phyloP scores from a whole-genome alignment of 2,329 filamentous ascomycete genomes.

The Zymoseptoria passerinii region DNA sequence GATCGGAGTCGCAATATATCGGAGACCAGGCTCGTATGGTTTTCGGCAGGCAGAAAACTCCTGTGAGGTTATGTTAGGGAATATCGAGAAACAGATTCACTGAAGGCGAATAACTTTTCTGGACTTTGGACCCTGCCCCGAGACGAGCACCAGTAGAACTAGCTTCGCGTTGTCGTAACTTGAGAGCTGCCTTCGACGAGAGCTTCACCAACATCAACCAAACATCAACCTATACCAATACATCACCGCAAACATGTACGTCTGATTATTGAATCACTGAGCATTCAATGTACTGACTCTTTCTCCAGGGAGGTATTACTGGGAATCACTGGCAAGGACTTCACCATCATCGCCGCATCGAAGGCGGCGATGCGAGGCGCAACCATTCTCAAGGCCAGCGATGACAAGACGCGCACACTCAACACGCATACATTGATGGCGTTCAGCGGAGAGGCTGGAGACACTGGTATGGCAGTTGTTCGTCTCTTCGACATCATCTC shows the following conservation, averaged over 20 bases:
- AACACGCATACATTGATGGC: conserved; percentile 95
- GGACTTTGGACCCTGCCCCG: background rate
- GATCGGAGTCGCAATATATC: background rate
- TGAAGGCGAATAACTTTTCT: conserved; percentile 1
- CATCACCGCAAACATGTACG: conserved; percentile 16
- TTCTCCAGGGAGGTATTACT: conserved; percentile 81
- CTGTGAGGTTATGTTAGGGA: background rate
- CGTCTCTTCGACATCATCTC: background rate
- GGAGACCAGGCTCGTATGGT: background rate
- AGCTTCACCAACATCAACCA: conserved; percentile 9
- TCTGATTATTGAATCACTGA: background rate
- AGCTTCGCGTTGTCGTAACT: conserved; percentile 4
- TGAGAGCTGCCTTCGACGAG: conserved; percentile 3
- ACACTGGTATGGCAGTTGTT: conserved; percentile 59
- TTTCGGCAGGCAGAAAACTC: background rate
- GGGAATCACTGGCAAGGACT: conserved; percentile 98
- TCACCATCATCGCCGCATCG: conserved; percentile 92
- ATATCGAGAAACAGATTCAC: background rate
- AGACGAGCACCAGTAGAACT: background rate
- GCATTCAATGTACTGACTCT: conserved; percentile 1
- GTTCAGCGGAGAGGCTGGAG: conserved; percentile 90
- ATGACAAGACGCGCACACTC: conserved; percentile 90
- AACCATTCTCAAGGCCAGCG: conserved; percentile 85
- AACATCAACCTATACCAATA: conserved; percentile 1
- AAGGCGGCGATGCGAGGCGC: conserved; percentile 98